phyloP scores from a whole-genome alignment of 176 grass and related monocot genomes.

The Zizania latifolia region DNA sequence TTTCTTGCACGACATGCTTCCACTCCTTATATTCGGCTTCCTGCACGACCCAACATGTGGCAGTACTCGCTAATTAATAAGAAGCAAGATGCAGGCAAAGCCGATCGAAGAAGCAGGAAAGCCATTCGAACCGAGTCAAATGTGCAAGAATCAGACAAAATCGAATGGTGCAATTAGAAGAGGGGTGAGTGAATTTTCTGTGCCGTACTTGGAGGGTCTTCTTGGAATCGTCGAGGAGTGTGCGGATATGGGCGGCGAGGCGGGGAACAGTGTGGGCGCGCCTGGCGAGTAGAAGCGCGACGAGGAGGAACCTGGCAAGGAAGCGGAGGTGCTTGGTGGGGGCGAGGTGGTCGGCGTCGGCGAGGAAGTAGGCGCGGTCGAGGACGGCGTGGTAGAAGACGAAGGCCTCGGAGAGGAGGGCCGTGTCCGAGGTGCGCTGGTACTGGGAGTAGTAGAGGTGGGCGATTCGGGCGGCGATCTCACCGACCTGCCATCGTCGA shows the following conservation, averaged over 20 bases:
- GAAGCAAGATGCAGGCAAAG: no score
- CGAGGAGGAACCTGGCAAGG: conserved; percentile 80
- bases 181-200: no score
- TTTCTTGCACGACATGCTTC: conserved; percentile 78
- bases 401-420: conserved; percentile 79
- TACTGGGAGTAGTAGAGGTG: conserved; percentile 96
- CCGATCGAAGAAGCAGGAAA: neutral
- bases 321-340: conserved; percentile 82
- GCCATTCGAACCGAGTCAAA: neutral
- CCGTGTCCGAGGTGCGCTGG: conserved; percentile 69
- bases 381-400: conserved; percentile 97
- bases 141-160: no score
- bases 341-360: conserved; percentile 39
- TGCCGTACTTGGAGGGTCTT: conserved; percentile 64
- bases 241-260: conserved; percentile 42
- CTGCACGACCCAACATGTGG: conserved; percentile 15
- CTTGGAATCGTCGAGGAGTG: conserved; percentile 64
- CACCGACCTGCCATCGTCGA: conserved; percentile 80
- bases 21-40: conserved; percentile 83
- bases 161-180: conserved; percentile 1
- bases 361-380: conserved; percentile 73
- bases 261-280: conserved; percentile 46
- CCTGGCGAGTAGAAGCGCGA: conserved; percentile 70
- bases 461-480: conserved; percentile 91
- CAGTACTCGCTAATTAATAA: neutral